These are phyloP conservation scores for Chlamydomonas sphaeroides DNA, from an alignment of 139 green algal genomes.

Conservation along the genomic window DNA sequence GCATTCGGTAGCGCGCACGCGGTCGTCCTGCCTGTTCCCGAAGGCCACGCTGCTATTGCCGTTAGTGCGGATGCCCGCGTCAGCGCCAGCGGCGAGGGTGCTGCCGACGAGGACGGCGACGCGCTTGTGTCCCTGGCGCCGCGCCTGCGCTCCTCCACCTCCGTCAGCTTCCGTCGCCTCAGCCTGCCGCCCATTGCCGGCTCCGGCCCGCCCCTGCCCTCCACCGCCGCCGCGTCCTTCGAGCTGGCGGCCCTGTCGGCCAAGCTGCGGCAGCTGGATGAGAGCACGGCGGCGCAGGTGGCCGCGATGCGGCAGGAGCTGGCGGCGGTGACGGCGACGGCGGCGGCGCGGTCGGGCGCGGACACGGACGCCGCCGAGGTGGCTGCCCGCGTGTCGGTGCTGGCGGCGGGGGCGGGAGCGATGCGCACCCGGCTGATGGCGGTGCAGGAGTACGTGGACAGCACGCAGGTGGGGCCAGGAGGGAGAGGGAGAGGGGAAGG, in stretches of 20 bases:
- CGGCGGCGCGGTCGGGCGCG: too few relatives aligned
- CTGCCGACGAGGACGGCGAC: too few relatives aligned
- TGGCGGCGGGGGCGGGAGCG: not conserved
- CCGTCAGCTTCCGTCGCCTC: too few relatives aligned
- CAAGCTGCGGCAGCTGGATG: slow-evolving; percentile 4
- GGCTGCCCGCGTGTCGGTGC: not conserved
- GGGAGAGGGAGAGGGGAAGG: too few relatives aligned
- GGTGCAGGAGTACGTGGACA: slow-evolving; percentile 55
- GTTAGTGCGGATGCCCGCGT: too few relatives aligned
- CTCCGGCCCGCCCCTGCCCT: not conserved
- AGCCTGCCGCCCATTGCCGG: not conserved
- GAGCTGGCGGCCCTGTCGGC: not conserved
- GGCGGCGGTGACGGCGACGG: not conserved
- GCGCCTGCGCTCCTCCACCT: too few relatives aligned
- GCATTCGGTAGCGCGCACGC: too few relatives aligned
- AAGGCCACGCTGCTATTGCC: too few relatives aligned
- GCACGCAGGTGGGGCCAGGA: slow-evolving; percentile 31
- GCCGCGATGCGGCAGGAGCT: not conserved
- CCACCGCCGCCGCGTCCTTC: not conserved
- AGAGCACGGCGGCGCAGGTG: not conserved
- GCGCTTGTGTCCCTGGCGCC: too few relatives aligned
- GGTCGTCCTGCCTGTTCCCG: too few relatives aligned
- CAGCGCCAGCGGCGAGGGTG: too few relatives aligned
- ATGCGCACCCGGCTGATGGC: slow-evolving; percentile 46
- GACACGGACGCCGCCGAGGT: too few relatives aligned